Evolutionary conservation across 768 basidiomycete species (phyloP).

Genomic region (Pulveroboletus sp.): DNA sequence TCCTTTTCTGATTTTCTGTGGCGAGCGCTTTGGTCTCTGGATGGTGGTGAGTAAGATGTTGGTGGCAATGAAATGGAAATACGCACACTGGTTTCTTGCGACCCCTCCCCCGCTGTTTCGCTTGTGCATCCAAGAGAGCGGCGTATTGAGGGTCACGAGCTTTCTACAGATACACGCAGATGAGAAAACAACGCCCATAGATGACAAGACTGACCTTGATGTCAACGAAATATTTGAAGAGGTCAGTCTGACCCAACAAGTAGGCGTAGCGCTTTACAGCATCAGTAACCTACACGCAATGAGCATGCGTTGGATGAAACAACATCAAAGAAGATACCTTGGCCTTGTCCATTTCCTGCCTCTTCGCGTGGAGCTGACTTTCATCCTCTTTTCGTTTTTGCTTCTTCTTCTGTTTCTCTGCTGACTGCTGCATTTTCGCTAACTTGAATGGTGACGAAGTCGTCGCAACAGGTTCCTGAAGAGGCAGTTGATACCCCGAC

Average conservation of each 20-base stretch:
- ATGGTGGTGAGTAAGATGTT: constrained; percentile 5
- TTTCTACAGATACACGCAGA: constrained; percentile 43
- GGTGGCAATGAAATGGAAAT: background rate
- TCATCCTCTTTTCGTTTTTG: constrained; percentile 67
- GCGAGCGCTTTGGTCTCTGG: constrained; percentile 71
- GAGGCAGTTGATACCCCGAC: constrained; percentile 1
- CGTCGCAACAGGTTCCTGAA: constrained; percentile 18
- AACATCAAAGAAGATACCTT: constrained; percentile 50
- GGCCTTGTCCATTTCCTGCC: constrained; percentile 85
- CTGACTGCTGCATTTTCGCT: constrained; percentile 36
- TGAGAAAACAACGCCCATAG: background rate
- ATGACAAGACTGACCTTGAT: constrained; percentile 64
- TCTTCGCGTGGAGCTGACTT: constrained; percentile 62
- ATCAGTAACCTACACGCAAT: constrained; percentile 66
- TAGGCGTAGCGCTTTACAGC: constrained; percentile 97
- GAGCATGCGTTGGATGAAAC: constrained; percentile 11
- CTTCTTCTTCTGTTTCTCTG: constrained; percentile 43
- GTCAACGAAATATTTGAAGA: constrained; percentile 98
- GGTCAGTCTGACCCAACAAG: constrained; percentile 95
- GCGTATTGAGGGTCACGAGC: constrained; percentile 94
- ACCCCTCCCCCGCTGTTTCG: constrained; percentile 80
- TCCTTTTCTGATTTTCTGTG: constrained; percentile 98
- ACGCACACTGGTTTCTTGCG: constrained; percentile 78
- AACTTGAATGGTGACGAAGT: constrained; percentile 30
- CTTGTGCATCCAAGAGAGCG: constrained; percentile 81